These are phyloP conservation scores for Magnusiomyces paraingens DNA, from an alignment of 1,139 yeast genomes.

Conservation along the genomic window DNA sequence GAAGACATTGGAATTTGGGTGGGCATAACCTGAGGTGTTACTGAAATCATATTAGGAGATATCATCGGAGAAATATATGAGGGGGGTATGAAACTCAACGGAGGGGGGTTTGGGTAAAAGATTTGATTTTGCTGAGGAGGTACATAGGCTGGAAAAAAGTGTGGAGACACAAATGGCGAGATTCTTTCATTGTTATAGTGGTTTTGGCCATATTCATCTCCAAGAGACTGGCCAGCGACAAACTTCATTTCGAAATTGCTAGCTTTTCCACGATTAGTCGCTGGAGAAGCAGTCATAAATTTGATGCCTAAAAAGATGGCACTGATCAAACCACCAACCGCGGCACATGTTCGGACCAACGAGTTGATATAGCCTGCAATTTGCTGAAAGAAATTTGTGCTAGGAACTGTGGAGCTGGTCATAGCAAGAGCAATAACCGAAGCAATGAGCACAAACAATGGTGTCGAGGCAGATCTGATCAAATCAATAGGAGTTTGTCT, in stretches of 20 bases:
- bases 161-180: no score
- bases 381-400: constrained; percentile 1
- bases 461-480: background rate
- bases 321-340: background rate
- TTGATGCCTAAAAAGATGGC: background rate
- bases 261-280: background rate
- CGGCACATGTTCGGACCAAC: background rate
- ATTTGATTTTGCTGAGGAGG: no score
- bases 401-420: background rate
- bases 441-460: background rate
- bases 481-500: background rate
- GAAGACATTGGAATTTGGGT: no score
- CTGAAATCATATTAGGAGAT: no score
- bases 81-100: no score
- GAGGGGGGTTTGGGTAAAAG: no score
- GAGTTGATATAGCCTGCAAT: background rate
- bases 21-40: no score
- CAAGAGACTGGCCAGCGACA: constrained; percentile 3
- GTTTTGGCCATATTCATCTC: background rate
- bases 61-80: no score
- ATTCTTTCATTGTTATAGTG: no score
- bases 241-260: background rate
- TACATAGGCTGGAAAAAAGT: no score
- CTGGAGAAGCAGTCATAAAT: background rate
- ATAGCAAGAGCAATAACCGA: background rate